Percentiles rank a stretch among this genome's conserved stretches.
Evolutionary conservation across 2,329 filamentous ascomycete species (phyloP).

Genomic region (Tolypocladium nubicola): DNA sequence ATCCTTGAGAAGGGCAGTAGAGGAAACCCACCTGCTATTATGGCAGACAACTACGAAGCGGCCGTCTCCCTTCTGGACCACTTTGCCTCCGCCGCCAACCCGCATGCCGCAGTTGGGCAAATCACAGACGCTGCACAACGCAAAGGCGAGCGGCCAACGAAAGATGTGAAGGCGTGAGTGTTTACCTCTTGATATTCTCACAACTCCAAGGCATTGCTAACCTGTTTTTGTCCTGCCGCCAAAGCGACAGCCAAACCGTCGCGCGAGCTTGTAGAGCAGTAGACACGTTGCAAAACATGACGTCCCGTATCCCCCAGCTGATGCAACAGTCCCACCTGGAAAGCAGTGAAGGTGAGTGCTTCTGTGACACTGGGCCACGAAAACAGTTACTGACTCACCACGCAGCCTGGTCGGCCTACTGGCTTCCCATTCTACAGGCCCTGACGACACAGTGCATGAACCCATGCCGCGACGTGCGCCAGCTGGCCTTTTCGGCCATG

Average conservation of each 20-base stretch:
- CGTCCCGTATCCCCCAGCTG: constrained; percentile 68
- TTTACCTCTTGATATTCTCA: neutral
- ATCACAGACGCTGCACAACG: constrained; percentile 43
- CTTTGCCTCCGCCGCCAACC: constrained; percentile 74
- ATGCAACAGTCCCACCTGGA: constrained; percentile 93
- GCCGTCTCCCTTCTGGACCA: constrained; percentile 77
- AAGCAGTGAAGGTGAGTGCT: constrained; percentile 58
- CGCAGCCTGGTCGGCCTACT: constrained; percentile 90
- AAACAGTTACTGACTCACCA: neutral
- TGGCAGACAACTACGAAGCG: constrained; percentile 91
- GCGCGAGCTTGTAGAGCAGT: constrained; percentile 72
- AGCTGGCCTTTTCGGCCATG: constrained; percentile 75
- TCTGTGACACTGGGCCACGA: too few relatives aligned
- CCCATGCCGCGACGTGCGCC: constrained; percentile 83
- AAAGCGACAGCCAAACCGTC: constrained; percentile 44
- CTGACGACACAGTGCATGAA: constrained; percentile 88
- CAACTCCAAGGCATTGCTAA: neutral
- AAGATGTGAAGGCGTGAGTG: constrained; percentile 16
- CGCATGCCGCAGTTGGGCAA: constrained; percentile 61
- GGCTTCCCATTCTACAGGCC: constrained; percentile 87
- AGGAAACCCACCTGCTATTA: constrained; percentile 70
- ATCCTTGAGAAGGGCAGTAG: constrained; percentile 72
- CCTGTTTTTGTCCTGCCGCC: neutral
- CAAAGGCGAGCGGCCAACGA: constrained; percentile 17
- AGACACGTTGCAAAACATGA: constrained; percentile 71